Evolutionary conservation across 768 basidiomycete genomes (phyloP).

Genomic region (Phaeolepiota aurea): DNA sequence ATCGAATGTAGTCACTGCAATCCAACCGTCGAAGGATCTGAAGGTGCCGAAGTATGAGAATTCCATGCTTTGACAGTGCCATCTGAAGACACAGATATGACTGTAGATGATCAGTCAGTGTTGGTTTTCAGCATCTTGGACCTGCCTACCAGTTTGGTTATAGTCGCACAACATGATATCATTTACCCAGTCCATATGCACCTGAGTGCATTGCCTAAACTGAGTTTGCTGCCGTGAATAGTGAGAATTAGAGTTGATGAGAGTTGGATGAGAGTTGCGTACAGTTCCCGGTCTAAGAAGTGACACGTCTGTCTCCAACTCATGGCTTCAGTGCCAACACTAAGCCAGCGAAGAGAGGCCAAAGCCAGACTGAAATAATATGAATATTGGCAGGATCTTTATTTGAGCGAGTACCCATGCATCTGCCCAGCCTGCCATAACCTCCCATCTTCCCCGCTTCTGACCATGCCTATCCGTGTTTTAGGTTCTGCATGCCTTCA

Average conservation of each 20-base stretch:
- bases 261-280: conserved; percentile 14
- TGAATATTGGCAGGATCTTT: too few species aligned
- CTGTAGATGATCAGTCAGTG: conserved; percentile 23
- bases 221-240: conserved; percentile 46
- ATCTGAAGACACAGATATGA: conserved; percentile 92
- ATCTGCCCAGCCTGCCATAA: conserved; percentile 79
- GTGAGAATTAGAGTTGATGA: conserved; percentile 6
- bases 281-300: conserved; percentile 42
- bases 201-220: conserved; percentile 85
- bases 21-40: conserved; percentile 64
- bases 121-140: neutral
- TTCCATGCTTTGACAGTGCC: conserved; percentile 92
- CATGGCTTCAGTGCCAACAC: too few species aligned
- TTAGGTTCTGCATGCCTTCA: conserved; percentile 32
- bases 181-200: conserved; percentile 95
- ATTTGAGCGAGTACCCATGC: too few species aligned
- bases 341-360: too few species aligned
- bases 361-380: too few species aligned
- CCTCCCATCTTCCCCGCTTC: conserved; percentile 54
- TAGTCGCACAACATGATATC: conserved; percentile 87
- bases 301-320: conserved; percentile 72
- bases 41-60: conserved; percentile 56
- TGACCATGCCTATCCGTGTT: too few species aligned
- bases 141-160: conserved; percentile 70
- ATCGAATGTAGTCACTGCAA: conserved; percentile 81